Evolutionary conservation across 495 filamentous ascomycete species (phyloP), one percentile per base, ranked within the genome.

Genomic region (Apiosordaria backusii): DNA sequence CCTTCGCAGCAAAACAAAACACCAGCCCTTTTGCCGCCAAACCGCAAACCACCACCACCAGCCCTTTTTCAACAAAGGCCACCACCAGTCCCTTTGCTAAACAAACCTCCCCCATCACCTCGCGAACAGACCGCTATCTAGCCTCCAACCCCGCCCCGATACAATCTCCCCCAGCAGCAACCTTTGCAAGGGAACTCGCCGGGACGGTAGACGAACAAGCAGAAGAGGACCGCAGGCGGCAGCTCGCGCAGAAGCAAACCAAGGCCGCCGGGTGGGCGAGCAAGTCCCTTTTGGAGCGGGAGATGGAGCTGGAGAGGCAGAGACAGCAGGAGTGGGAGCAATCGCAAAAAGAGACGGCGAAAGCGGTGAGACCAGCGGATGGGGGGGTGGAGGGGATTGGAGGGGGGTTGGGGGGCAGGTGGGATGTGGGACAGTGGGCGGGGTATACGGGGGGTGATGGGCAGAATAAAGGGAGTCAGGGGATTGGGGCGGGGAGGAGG

Each of bases 301-400:
- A 99, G 75, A 97, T 97, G 91, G 95, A 99, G 76, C 85, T 90
- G 68, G 95, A 99, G 78, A 85, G 96, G 13, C 91, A 96, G 75
- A 84, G 94, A 50, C 95, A 99, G 79, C 83, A 86, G 61, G 95
- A 99, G 71, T 99, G 95, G 95, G 95, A 98, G 71, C 90, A 94
- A 63, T 84, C 85, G n/a, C 95, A 97, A 78, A 85, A 89, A 65
- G 88, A 88, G 68, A 89, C 87, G 1, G 81, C 85, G 59, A 81
- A 82, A 55, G 87, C 85, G 5, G 82, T 82, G 0, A 77, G 80
- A 13, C 67, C 74, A 10, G 82, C 82, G 21, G 68, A 83, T 67
- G 70, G 80, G 65, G 70, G 80, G 72, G 72, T 88, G 70, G 75
- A 85, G 68, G 71, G 86, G 5, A 83, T 84, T 26, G 85, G 72